phyloP scores from a whole-genome alignment of 805 yeast species.

The Blastobotrys muscicola region DNA sequence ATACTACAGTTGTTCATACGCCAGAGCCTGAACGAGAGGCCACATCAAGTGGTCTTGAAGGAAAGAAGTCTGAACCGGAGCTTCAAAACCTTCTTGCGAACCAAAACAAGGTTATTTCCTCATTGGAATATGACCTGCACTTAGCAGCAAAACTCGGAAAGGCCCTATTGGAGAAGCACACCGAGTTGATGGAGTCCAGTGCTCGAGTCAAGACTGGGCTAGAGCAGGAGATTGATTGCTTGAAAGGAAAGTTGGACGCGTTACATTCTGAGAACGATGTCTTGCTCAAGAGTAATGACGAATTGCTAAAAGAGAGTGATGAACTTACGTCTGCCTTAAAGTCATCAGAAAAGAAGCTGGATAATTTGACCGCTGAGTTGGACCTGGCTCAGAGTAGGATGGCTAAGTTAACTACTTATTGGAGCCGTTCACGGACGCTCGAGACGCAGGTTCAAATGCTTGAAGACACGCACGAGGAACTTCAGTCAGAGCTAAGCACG shows the following conservation, averaged over 20 bases:
- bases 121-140: constrained; percentile 11
- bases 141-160: constrained; percentile 17
- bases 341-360: constrained; percentile 10
- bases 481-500: constrained; percentile 11
- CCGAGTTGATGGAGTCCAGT: constrained; percentile 4
- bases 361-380: constrained; percentile 7
- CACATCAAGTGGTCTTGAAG: too few species aligned
- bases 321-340: constrained; percentile 7
- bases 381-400: constrained; percentile 8
- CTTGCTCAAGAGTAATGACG: constrained; percentile 9
- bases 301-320: constrained; percentile 10
- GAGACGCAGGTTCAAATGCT: constrained; percentile 12
- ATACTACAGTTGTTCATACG: too few species aligned
- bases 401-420: constrained; percentile 8
- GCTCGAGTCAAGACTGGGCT: constrained; percentile 6
- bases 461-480: constrained; percentile 10
- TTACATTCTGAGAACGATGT: constrained; percentile 4
- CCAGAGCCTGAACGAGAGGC: too few species aligned
- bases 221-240: constrained; percentile 8
- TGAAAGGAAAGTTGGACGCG: constrained; percentile 6
- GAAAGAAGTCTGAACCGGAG: too few species aligned
- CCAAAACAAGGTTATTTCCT: constrained; percentile 5
- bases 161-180: constrained; percentile 12
- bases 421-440: constrained; percentile 9
- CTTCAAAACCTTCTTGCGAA: not conserved